These are phyloP conservation scores for Vitis hybrid DNA, from an alignment of 177 flowering plant species.

Conservation along the genomic window DNA sequence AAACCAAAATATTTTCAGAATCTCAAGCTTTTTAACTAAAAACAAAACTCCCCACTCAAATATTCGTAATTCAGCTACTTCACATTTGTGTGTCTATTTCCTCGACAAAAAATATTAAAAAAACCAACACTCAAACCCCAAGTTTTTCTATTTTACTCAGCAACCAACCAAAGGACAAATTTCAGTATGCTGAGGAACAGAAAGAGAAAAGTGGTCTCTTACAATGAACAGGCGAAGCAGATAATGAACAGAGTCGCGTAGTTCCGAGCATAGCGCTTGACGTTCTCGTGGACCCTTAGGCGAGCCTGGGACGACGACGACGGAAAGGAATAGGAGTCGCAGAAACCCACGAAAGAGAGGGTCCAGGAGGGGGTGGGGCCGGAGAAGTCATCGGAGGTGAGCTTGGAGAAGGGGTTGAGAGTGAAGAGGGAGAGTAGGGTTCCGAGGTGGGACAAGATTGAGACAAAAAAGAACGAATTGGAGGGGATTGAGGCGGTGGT, in stretches of 20 bases:
- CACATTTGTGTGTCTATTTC: no score
- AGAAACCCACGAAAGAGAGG: conserved; percentile 49
- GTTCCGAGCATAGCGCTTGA: conserved; percentile 79
- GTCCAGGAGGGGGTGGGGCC: conserved; percentile 76
- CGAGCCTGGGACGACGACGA: conserved; percentile 62
- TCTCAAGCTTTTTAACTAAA: background rate
- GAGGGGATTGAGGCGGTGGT: conserved; percentile 8
- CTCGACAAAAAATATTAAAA: no score
- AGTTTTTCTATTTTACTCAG: background rate
- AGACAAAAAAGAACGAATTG: conserved; percentile 10
- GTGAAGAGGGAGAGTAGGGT: conserved; percentile 67
- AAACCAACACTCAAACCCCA: background rate
- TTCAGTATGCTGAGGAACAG: background rate
- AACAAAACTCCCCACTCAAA: background rate
- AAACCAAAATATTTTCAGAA: background rate
- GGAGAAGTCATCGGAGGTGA: conserved; percentile 64
- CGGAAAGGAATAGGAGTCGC: conserved; percentile 70
- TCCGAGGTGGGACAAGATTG: conserved; percentile 31
- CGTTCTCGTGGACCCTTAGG: conserved; percentile 79
- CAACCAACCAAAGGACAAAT: conserved; percentile 2
- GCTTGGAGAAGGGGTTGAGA: conserved; percentile 81
- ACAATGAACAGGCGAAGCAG: conserved; percentile 80
- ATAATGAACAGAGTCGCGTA: conserved; percentile 57
- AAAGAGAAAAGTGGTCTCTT: conserved; percentile 13
- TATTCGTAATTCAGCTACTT: no score